Conservation (phyloP, 495 filamentous ascomycete species). For the Chaetomidium leptoderma region DNA sequence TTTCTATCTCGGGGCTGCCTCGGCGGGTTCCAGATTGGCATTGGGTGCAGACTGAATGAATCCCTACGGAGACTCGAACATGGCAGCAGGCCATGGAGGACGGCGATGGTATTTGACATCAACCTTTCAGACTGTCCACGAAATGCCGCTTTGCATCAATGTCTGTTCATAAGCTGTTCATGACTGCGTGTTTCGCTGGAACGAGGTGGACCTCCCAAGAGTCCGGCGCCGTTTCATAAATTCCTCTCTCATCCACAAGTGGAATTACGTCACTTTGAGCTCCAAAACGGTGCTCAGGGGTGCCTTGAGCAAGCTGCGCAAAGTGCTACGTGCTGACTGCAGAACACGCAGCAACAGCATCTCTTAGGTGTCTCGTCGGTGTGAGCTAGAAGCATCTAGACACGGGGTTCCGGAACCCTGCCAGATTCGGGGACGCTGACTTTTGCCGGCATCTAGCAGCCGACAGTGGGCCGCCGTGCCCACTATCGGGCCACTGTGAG, state of each 20-base stretch:
- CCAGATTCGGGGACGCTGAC: constrained; percentile 8
- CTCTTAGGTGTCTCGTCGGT: background rate
- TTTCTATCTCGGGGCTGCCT: background rate
- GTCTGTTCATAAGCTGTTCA: too few species aligned
- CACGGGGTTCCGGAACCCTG: constrained; percentile 1
- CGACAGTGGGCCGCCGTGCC: background rate
- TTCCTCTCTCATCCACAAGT: background rate
- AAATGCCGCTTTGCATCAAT: background rate
- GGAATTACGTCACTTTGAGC: background rate
- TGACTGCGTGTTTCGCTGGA: constrained; percentile 1
- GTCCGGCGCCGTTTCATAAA: background rate
- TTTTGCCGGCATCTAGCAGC: constrained; percentile 12
- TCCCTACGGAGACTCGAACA: background rate
- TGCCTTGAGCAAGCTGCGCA: too few species aligned
- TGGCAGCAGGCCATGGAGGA: constrained; percentile 11
- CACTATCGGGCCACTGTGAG: background rate
- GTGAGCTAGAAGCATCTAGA: background rate
- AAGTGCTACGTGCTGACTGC: background rate
- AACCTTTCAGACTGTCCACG: background rate
- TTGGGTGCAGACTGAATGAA: constrained; percentile 13
- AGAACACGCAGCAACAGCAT: too few species aligned
- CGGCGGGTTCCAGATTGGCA: constrained; percentile 13
- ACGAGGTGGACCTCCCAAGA: background rate
- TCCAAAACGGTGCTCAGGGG: too few species aligned
- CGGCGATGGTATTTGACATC: constrained; percentile 5